Evolutionary conservation across 345 rosid genomes (phyloP).

Genomic region (Clausena lansium): DNA sequence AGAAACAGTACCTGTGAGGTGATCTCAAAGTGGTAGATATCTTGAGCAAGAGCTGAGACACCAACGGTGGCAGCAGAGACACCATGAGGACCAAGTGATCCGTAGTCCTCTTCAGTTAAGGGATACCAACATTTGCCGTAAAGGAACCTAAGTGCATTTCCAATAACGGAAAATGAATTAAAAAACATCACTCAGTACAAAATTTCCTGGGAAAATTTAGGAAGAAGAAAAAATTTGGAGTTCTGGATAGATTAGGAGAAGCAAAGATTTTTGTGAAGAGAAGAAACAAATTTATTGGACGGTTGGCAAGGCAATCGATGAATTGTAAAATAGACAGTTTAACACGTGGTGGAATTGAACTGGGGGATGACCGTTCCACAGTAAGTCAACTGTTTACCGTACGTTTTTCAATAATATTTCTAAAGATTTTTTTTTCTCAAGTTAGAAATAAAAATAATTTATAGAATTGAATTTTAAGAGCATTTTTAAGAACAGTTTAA

Average conservation of each 20-base stretch:
- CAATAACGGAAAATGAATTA: constrained; percentile 33
- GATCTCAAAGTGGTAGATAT: constrained; percentile 69
- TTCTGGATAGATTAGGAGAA: background rate
- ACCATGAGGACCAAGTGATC: constrained; percentile 42
- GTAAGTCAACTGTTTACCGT: too few species aligned
- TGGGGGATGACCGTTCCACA: background rate
- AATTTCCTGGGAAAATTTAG: background rate
- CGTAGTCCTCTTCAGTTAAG: constrained; percentile 36
- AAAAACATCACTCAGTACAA: background rate
- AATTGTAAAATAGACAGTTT: too few species aligned
- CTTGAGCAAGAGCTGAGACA: constrained; percentile 78
- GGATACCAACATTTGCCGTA: constrained; percentile 45
- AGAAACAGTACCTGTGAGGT: constrained; percentile 57
- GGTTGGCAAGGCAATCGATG: background rate
- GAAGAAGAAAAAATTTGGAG: background rate
- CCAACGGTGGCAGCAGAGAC: constrained; percentile 56
- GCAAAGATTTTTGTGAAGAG: background rate
- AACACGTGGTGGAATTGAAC: background rate
- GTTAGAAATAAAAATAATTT: too few species aligned
- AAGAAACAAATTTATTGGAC: background rate
- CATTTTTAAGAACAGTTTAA: too few species aligned
- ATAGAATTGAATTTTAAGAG: too few species aligned
- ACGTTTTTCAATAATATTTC: too few species aligned
- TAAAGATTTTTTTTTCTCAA: too few species aligned
- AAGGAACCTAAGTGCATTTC: constrained; percentile 52